Conservation (phyloP, 352 stramenopile genomes). For the Globisporangium heterothallicum region DNA sequence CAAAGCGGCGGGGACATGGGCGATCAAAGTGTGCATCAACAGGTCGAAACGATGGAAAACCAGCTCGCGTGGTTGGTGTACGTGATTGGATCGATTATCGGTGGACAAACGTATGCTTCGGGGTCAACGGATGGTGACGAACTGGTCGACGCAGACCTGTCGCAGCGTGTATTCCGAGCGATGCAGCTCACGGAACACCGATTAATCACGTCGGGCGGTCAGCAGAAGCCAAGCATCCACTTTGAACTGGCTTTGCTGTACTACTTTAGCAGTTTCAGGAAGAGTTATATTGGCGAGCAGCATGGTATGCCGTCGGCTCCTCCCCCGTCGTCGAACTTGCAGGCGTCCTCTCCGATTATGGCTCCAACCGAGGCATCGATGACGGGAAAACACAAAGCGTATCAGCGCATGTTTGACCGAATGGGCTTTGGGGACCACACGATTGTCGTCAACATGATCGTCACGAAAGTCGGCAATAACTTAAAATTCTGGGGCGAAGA, state of each 20-base stretch:
- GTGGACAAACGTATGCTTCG: conserved; percentile 92
- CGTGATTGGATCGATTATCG: conserved; percentile 94
- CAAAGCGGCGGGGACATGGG: conserved; percentile 35
- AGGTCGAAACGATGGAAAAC: conserved; percentile 87
- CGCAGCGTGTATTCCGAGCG: conserved; percentile 92
- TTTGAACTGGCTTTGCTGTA: conserved; percentile 95
- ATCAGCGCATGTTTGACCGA: conserved; percentile 96
- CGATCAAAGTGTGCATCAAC: conserved; percentile 50
- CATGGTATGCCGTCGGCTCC: conserved; percentile 81
- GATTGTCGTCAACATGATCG: conserved; percentile 97
- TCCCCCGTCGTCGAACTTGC: conserved; percentile 45
- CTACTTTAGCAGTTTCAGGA: conserved; percentile 95
- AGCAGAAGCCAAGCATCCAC: conserved; percentile 85
- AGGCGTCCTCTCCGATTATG: conserved; percentile 75
- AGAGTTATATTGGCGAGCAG: conserved; percentile 90
- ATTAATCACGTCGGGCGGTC: conserved; percentile 83
- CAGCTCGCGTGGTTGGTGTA: conserved; percentile 98
- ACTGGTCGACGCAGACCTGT: conserved; percentile 94
- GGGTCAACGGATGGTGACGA: conserved; percentile 92
- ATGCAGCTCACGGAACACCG: conserved; percentile 95
- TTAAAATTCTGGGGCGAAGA: conserved; percentile 98
- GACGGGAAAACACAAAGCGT: conserved; percentile 93
- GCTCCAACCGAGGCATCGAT: conserved; percentile 61
- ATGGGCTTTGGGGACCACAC: conserved; percentile 97
- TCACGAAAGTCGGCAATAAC: conserved; percentile 99